phyloP scores from a whole-genome alignment of 139 green algal species.

The Coccomyxa sp. region DNA sequence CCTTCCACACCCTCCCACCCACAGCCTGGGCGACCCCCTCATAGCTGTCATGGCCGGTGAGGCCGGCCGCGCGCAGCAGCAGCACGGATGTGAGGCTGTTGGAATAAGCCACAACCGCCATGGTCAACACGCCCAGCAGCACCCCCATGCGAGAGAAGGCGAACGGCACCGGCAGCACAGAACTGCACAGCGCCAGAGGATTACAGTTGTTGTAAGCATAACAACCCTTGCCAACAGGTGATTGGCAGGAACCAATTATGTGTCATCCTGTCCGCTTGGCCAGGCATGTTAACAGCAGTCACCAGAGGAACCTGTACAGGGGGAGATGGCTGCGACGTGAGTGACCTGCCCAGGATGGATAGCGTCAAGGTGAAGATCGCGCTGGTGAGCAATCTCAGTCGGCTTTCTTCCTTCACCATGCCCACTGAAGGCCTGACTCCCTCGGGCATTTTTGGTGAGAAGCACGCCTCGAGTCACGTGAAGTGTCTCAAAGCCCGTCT shows the following conservation, averaged over 20 bases:
- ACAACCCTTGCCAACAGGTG: neutral
- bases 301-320: too few relatives aligned
- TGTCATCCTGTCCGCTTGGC: too few relatives aligned
- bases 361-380: slow-evolving; percentile 39
- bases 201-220: neutral
- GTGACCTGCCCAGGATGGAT: slow-evolving; percentile 39
- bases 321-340: too few relatives aligned
- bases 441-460: too few relatives aligned
- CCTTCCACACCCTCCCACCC: slow-evolving; percentile 45
- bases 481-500: too few relatives aligned
- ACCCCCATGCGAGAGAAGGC: slow-evolving; percentile 67
- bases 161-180: slow-evolving; percentile 69
- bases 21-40: slow-evolving; percentile 59
- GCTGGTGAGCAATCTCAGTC: slow-evolving; percentile 3
- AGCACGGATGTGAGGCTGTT: slow-evolving; percentile 64
- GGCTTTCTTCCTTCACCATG: neutral
- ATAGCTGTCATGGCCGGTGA: slow-evolving; percentile 47
- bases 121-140: slow-evolving; percentile 41
- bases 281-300: too few relatives aligned
- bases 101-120: slow-evolving; percentile 46
- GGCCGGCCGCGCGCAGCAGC: slow-evolving; percentile 48
- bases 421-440: too few relatives aligned
- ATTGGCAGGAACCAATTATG: neutral
- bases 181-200: slow-evolving; percentile 30
- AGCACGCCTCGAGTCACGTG: too few relatives aligned